Evolutionary conservation across 495 filamentous ascomycete species (phyloP), one percentile per base, ranked within the genome.

Genomic region (Geopyxis carbonaria): DNA sequence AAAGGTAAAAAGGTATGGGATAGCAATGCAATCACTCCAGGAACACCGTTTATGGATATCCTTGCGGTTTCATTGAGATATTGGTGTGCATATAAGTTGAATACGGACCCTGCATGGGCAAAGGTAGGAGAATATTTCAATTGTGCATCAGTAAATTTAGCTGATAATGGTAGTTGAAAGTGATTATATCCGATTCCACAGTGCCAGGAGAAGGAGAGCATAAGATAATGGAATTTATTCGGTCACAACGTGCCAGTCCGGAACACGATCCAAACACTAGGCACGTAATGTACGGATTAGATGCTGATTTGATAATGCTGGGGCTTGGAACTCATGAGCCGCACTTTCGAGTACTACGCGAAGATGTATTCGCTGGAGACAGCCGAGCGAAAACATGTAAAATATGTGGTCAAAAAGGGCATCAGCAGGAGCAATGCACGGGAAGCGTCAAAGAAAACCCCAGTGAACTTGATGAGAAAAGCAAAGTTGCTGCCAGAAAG

Each of bases 221-320:
- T 60, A 99, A 99, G 64, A 94, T 99, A 47, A 99, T 99, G 89
- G 73, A 93, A 31, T 99, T 95, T 53, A 70, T 99, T 45, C 75
- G 89, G 48, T 93, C 87, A 18, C 91, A 99, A 60, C 78, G 89
- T 45, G 67, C 75, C 24, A 82, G 79, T 21, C 80, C 86, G 1
- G 75, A 86, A 38, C 86, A 99, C 57, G 78, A 99, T 52, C 91
- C 89, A 22, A 95, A 99, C 56, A 94, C 91, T 10, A 77, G 76
- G 32, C 91, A 95, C 63, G 89, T 93, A 40, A 87, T 93, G 36
- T 94, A 93, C 54, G 85, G 84, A 33, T 66, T 93, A 51, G 89
- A 99, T 64, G 91, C 89, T 33, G 89, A 99, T 67, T 66, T 99
- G 31, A 99, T 99, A 60, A 99, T 99, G 89, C 66, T 99, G 53